Base-by-base conservation (phyloP, 2,329 filamentous ascomycete genomes). In the Trematosphaeria pertusa region DNA sequence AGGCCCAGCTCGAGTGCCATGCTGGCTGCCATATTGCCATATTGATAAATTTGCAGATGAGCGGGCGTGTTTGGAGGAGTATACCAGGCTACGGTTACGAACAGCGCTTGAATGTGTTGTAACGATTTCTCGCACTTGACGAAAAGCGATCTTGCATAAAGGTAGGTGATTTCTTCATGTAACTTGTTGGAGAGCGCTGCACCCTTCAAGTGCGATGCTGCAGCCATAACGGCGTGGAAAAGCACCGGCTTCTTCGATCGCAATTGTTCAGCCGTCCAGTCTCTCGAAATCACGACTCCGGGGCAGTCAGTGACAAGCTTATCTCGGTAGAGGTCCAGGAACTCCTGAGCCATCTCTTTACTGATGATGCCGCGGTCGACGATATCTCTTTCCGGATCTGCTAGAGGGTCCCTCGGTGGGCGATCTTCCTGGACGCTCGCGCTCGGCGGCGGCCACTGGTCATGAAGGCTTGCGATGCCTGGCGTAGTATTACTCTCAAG, bases 1-100 rank as follows among this genome's bases (percentile, higher is more conserved):
- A 71, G 47, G 9, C 69, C 69, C n/a, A 71, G 54, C 42, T 71
- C 69, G 12, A 71, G 37, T 5, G 67, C 67, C 65, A 70, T 70
- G 3, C 61, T 66, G 4, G 65, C 65, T 5, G 69, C 69, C 54
- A 71, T 69, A 24, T 67, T 71, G 5, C 59, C 56, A 50, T 62
- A 71, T 22, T 66, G 65, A 36, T 67, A 70, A 11, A 71, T 68
- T 20, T 69, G 67, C 22, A 70, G 41, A 9, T 68, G 65, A 0
- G 60, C 58, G 8, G 64, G 65, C 1, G 56, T 57, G 26, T 62
- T 67, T 7, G 66, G 68, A 19, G 67, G 67, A 9, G 67, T 69
- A 31, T 65, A 69, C 43, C 64, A 71, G 2, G 61, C 54, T 10
- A 71, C 63, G 7, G 67, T 69, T 1, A 71, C 58, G 6, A 69